These are phyloP conservation scores for Drechslerella stenobrocha DNA, from an alignment of 2,329 filamentous ascomycete genomes.

Conservation along the genomic window DNA sequence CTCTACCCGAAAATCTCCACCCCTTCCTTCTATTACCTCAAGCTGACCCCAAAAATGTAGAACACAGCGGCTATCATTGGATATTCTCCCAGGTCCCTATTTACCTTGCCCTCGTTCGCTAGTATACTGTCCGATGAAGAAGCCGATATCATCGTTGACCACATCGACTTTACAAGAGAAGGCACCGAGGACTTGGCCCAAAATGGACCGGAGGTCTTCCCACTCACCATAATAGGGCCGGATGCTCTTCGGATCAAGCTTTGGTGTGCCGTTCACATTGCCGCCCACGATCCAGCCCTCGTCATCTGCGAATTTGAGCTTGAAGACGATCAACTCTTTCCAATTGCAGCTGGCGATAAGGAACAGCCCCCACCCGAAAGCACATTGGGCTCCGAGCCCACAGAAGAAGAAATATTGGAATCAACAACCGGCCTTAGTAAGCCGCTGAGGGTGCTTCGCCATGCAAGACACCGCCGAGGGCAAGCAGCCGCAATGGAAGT, in stretches of 20 bases:
- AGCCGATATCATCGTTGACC: constrained; percentile 78
- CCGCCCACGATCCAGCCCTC: constrained; percentile 64
- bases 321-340: constrained; percentile 72
- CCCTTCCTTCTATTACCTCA: constrained; percentile 74
- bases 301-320: constrained; percentile 87
- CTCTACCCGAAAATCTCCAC: constrained; percentile 60
- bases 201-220: constrained; percentile 85
- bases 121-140: constrained; percentile 83
- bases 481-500: constrained; percentile 85
- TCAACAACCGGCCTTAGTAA: constrained; percentile 76
- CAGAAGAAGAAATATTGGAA: constrained; percentile 71
- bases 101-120: constrained; percentile 73
- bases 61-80: constrained; percentile 76
- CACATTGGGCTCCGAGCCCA: constrained; percentile 73
- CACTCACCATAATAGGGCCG: constrained; percentile 65
- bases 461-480: constrained; percentile 72
- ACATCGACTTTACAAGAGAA: constrained; percentile 83
- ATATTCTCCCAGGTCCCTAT: constrained; percentile 74
- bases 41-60: constrained; percentile 55
- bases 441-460: constrained; percentile 74
- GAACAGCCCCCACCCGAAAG: constrained; percentile 68
- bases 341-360: constrained; percentile 65
- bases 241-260: constrained; percentile 63
- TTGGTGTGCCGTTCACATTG: constrained; percentile 84
- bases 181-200: constrained; percentile 73